Percentiles rank a stretch among this genome's conserved stretches.
Conservation (phyloP, 768 basidiomycete genomes). For the Sarcodon sp. region DNA sequence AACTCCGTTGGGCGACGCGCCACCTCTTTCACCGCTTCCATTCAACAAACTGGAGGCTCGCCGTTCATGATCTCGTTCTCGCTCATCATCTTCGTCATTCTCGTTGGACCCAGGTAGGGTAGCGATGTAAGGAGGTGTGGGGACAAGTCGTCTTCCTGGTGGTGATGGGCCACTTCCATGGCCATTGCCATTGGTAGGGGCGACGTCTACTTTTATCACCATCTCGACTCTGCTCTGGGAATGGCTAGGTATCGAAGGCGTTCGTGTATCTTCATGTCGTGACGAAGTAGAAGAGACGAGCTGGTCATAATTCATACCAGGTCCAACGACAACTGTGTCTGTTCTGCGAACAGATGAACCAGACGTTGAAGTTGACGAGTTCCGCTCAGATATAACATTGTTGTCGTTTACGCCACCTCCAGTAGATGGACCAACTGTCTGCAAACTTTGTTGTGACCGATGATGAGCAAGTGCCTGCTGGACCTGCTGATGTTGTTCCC, state of each 20-base stretch:
- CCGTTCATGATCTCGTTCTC: no score
- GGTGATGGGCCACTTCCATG: no score
- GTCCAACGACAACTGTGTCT: not conserved
- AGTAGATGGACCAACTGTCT: slow-evolving; percentile 6
- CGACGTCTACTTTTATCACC: no score
- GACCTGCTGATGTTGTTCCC: slow-evolving; percentile 1
- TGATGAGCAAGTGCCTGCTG: slow-evolving; percentile 10
- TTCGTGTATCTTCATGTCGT: not conserved
- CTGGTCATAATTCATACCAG: not conserved
- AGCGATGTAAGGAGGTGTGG: slow-evolving; percentile 6
- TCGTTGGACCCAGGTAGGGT: slow-evolving; percentile 11
- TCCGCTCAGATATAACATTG: not conserved
- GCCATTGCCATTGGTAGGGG: no score
- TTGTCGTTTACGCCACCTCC: not conserved
- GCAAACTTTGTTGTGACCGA: slow-evolving; percentile 3
- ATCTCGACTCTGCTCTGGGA: no score
- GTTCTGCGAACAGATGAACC: not conserved
- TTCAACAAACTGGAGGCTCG: no score
- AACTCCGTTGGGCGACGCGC: slow-evolving; percentile 1
- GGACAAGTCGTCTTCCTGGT: no score
- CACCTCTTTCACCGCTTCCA: not conserved
- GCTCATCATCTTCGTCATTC: not conserved
- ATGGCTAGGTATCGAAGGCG: not conserved
- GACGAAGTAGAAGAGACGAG: not conserved
- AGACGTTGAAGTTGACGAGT: not conserved